Base-by-base conservation (phyloP, 2,329 filamentous ascomycete species). In the Tolypocladium amazonense region DNA sequence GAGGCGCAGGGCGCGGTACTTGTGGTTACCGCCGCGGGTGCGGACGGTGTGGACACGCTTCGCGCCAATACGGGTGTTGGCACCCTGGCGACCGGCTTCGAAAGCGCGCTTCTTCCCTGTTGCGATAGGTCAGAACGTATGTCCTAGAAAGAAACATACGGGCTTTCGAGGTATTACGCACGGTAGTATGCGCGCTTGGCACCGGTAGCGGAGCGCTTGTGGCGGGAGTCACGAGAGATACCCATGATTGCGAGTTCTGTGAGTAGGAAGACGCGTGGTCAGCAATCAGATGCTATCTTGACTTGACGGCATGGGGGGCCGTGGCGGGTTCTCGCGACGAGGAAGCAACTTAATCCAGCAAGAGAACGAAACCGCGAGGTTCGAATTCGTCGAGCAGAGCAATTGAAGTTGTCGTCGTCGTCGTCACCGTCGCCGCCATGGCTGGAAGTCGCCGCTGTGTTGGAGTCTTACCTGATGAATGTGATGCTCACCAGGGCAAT, bases 171-270 rank as follows among this genome's bases (percentile, higher is more conserved):
- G 60, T 70, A 62, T 68, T 76, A 88, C 85, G 82, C 82, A 88
- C 90, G 87, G 87, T 93, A 94, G 83, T 88, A 89, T 82, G 89
- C 85, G 79, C 89, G 88, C 89, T 99, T 99, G 76, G 95, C 94
- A 86, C 94, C 95, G 79, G 95, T 90, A 80, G 93, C 92, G 81
- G 92, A 92, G 84, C 94, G 92, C 90, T 99, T 99, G 88, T 99
- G 94, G 85, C 94, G 92, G 80, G 92, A 96, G 84, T 97, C 93
- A 85, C 94, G 90, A 82, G 93, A 97, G 85, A 99, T 97, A 99
- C 94, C 90, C 89, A 93, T 93, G 83, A 88, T 90, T 89, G 87
- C 87, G 81, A 82, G 83, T 82, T 83, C 83, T 88, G 78, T 68
- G 72, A 68, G 62, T 63, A 61, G 56, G 65, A 62, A 54, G 61